A percentile compares a stretch with the other conserved stretches of the same genome.
These are phyloP conservation scores for Salix arbutifolia DNA, from an alignment of 345 rosid species.

Conservation along the genomic window DNA sequence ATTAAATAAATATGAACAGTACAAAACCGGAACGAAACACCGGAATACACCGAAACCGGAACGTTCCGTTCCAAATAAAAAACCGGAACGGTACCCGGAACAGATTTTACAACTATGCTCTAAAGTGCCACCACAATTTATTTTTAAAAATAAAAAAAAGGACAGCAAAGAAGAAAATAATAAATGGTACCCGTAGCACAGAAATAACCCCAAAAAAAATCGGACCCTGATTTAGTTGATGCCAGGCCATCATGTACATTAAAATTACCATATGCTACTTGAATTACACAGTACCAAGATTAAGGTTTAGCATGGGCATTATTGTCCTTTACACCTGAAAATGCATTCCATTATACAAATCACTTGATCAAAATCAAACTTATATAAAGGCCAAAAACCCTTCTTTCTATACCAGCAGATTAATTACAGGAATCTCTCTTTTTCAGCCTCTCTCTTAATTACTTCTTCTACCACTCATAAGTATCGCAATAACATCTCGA, in stretches of 20 bases:
- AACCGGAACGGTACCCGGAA: too few species aligned
- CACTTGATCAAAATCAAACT: slow-evolving; percentile 11
- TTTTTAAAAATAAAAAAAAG: background rate
- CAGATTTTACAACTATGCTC: too few species aligned
- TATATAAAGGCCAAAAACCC: slow-evolving; percentile 29
- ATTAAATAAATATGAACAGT: too few species aligned
- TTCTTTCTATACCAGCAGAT: slow-evolving; percentile 15
- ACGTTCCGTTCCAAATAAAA: too few species aligned
- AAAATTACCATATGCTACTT: slow-evolving; percentile 12
- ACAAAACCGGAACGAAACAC: too few species aligned
- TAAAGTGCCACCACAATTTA: background rate
- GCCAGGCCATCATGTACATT: slow-evolving; percentile 19
- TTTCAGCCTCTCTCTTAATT: background rate
- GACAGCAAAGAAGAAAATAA: background rate
- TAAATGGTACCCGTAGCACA: background rate
- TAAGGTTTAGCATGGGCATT: background rate
- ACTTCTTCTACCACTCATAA: too few species aligned
- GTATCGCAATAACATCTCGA: background rate
- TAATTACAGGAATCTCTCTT: slow-evolving; percentile 4
- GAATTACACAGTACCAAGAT: too few species aligned
- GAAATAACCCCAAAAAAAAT: background rate
- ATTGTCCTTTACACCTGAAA: slow-evolving; percentile 11
- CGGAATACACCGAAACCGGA: too few species aligned
- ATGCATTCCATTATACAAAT: background rate
- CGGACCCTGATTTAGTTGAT: slow-evolving; percentile 13